Evolutionary conservation across 352 stramenopile genomes (phyloP), one percentile per base, ranked within the genome.

Genomic region (Peronosclerospora sorghi): DNA sequence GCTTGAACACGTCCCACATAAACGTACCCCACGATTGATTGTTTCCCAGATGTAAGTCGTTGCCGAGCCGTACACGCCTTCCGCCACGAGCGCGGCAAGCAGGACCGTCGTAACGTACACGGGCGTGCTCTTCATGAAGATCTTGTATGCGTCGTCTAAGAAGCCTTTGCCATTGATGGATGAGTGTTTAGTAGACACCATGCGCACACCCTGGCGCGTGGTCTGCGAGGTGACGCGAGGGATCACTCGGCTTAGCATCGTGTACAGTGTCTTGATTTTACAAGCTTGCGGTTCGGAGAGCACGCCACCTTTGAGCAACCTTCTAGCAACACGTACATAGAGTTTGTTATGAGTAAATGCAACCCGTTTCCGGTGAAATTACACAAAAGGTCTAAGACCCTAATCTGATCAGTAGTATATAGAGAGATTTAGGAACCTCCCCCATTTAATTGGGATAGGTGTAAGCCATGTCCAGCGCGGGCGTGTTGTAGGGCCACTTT

Each of bases 41-140:
- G 65, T 58, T 52, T 92, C 79, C 79, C 79, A 92, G 39, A 92
- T 73, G 48, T 65, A 78, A 51, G 50, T 76, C 35, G 79, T 92
- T 41, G 65, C 67, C 8, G 54, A 57, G 56, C 79, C 79, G 57
- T 85, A 92, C 43, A 86, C 61, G 42, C 60, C 62, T 56, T 92
- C 79, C 40, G 73, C 73, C 23, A 83, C 57, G 23, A 92, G 46
- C 23, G 69, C 60, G 26, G 74, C 79, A 29, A 80, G 53, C 35
- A 92, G 50, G 45, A 92, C 68, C 35, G 76, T 83, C 29, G 72
- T 75, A 38, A 92, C 66, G 66, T 92, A 92, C 24, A 73, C 75
- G 19, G 80, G 55, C 54, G 86, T 77, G 61, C 62, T 82, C 65
- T 85, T 86, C 73, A 89, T 86, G 62, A 92, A 80, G 26, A 63